Percentiles rank a stretch among this genome's conserved stretches.
Conservation (phyloP, 1,139 yeast species). For the Groenewaldozyma sp. region DNA sequence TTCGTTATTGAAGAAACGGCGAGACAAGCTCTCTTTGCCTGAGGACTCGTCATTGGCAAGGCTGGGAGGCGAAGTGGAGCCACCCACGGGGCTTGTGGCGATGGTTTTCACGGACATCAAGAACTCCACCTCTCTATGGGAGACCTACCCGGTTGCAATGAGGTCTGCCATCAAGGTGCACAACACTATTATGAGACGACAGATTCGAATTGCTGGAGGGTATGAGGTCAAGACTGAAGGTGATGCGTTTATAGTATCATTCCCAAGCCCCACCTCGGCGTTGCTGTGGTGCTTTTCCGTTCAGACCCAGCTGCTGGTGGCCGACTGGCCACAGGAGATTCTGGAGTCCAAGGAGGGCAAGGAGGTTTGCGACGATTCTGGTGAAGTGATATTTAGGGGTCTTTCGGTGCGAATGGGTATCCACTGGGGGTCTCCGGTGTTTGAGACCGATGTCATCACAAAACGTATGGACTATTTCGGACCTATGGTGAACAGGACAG, state of each 20-base stretch:
- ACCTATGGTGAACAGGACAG: constrained; percentile 94
- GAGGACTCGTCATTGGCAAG: constrained; percentile 79
- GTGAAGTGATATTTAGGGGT: constrained; percentile 65
- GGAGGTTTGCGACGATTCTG: constrained; percentile 61
- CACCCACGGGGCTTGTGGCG: constrained; percentile 91
- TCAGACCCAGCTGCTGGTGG: constrained; percentile 70
- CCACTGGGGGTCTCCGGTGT: constrained; percentile 97
- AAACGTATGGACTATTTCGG: constrained; percentile 98
- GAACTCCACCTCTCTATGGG: constrained; percentile 91
- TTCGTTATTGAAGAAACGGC: constrained; percentile 38
- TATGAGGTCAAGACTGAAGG: constrained; percentile 99
- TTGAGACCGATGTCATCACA: constrained; percentile 90
- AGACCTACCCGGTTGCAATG: constrained; percentile 87
- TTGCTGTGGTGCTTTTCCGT: constrained; percentile 91
- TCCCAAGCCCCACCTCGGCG: constrained; percentile 87
- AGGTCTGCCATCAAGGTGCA: constrained; percentile 93
- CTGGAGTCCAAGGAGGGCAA: constrained; percentile 79
- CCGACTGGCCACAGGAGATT: constrained; percentile 96
- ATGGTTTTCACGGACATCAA: constrained; percentile 96
- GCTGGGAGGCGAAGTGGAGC: constrained; percentile 84
- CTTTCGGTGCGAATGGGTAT: constrained; percentile 95
- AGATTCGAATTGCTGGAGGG: constrained; percentile 86
- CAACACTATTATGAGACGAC: constrained; percentile 89
- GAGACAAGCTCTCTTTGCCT: constrained; percentile 43
- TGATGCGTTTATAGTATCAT: constrained; percentile 98